These are phyloP conservation scores for Abrus precatorius DNA, from an alignment of 306 rosid genomes.

Conservation along the genomic window DNA sequence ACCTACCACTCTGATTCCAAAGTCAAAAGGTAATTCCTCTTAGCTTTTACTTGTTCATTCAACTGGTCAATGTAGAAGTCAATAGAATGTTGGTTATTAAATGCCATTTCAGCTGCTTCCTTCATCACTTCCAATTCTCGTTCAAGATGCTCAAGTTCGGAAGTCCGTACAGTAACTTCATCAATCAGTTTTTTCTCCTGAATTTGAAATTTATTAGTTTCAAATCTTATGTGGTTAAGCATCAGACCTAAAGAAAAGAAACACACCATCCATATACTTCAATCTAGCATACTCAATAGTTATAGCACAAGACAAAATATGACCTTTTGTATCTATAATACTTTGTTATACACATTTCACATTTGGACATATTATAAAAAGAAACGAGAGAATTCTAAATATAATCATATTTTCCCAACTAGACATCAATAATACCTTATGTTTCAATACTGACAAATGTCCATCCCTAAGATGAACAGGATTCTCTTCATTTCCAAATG, in stretches of 20 bases:
- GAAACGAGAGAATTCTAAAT: not conserved
- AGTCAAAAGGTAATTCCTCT: slow-evolving; percentile 57
- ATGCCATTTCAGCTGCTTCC: slow-evolving; percentile 63
- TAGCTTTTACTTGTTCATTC: slow-evolving; percentile 61
- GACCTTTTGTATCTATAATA: slow-evolving; percentile 12
- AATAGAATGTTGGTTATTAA: slow-evolving; percentile 61
- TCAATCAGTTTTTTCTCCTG: slow-evolving; percentile 57
- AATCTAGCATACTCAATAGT: slow-evolving; percentile 13
- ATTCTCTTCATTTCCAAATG: slow-evolving; percentile 46
- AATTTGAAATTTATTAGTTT: slow-evolving; percentile 51
- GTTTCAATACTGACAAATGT: slow-evolving; percentile 37
- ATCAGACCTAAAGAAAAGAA: slow-evolving; percentile 43
- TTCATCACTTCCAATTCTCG: slow-evolving; percentile 68
- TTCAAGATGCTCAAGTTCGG: slow-evolving; percentile 70
- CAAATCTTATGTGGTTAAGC: slow-evolving; percentile 47
- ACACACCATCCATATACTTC: not conserved
- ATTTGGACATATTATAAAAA: slow-evolving; percentile 37
- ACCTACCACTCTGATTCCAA: slow-evolving; percentile 72
- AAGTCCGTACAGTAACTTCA: slow-evolving; percentile 51
- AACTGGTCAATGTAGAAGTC: slow-evolving; percentile 70
- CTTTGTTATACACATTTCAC: slow-evolving; percentile 36
- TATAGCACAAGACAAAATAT: slow-evolving; percentile 1
- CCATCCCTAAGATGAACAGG: slow-evolving; percentile 38
- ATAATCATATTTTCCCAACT: not conserved
- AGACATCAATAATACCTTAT: slow-evolving; percentile 43